Evolutionary conservation across 2,329 filamentous ascomycete genomes (phyloP).

Genomic region (Talaromyces sp.): DNA sequence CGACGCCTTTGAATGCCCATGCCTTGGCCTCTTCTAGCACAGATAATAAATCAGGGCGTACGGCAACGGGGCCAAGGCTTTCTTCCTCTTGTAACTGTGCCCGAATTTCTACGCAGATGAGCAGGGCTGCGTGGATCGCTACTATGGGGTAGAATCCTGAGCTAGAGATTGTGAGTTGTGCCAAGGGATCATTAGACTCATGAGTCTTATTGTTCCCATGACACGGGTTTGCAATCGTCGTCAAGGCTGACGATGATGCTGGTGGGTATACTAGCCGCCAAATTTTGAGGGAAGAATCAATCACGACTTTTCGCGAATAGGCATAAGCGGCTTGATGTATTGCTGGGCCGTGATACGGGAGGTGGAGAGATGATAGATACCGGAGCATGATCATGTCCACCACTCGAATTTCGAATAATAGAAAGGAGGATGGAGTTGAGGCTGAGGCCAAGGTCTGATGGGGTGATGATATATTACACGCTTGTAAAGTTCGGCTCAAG

Average conservation of each 20-base stretch:
- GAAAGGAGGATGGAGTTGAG: slow-evolving; percentile 10
- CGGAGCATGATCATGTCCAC: slow-evolving; percentile 28
- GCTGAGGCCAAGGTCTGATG: neutral
- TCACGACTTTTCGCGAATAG: slow-evolving; percentile 46
- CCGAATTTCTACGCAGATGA: slow-evolving; percentile 25
- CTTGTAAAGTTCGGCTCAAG: slow-evolving; percentile 29
- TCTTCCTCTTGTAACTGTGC: slow-evolving; percentile 26
- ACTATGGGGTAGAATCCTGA: slow-evolving; percentile 26
- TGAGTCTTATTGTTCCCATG: slow-evolving; percentile 1
- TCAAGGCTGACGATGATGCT: slow-evolving; percentile 11
- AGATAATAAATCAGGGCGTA: slow-evolving; percentile 25
- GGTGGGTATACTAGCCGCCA: slow-evolving; percentile 39
- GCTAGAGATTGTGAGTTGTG: slow-evolving; percentile 36
- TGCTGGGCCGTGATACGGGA: slow-evolving; percentile 18
- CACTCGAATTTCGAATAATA: slow-evolving; percentile 17
- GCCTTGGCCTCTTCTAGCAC: slow-evolving; percentile 37
- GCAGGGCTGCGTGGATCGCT: slow-evolving; percentile 19
- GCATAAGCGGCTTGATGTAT: slow-evolving; percentile 27
- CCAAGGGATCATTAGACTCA: slow-evolving; percentile 29
- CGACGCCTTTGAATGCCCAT: slow-evolving; percentile 41
- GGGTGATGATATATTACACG: slow-evolving; percentile 1
- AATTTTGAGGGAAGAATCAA: slow-evolving; percentile 47
- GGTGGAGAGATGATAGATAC: slow-evolving; percentile 27
- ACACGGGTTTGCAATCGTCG: neutral
- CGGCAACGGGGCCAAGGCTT: slow-evolving; percentile 21